Percentiles rank a stretch among this genome's conserved stretches.
These are phyloP conservation scores for Chlamydomonas sp. DNA, from an alignment of 139 green algal genomes.

Conservation along the genomic window DNA sequence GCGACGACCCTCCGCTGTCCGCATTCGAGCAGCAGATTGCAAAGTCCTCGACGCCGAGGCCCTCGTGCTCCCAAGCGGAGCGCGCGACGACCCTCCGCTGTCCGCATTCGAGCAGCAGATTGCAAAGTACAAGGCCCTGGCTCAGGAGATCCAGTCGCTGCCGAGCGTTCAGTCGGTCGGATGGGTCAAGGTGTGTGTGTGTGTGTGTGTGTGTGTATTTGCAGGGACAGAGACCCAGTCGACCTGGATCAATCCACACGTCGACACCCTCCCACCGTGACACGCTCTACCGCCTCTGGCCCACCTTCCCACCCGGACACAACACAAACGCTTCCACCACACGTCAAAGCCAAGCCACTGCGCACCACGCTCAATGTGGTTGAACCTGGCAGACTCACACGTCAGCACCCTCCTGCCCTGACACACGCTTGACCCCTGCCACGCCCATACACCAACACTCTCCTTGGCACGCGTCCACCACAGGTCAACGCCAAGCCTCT, in stretches of 20 bases:
- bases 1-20: slow-evolving; percentile 61
- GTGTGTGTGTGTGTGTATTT: too few relatives aligned
- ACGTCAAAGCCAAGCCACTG: slow-evolving; percentile 78
- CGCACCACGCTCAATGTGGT: slow-evolving; percentile 59
- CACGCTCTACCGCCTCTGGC: too few relatives aligned
- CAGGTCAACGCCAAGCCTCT: slow-evolving; percentile 80
- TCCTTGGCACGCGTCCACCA: too few relatives aligned
- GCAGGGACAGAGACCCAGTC: too few relatives aligned
- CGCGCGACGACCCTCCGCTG: slow-evolving; percentile 59
- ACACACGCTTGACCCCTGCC: too few relatives aligned
- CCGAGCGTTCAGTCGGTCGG: slow-evolving; percentile 51
- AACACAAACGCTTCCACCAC: too few relatives aligned
- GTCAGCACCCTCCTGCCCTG: too few relatives aligned
- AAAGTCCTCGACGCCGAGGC: slow-evolving; percentile 38
- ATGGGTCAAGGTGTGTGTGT: slow-evolving; percentile 73
- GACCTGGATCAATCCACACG: too few relatives aligned
- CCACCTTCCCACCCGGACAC: too few relatives aligned
- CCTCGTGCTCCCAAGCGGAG: slow-evolving; percentile 39
- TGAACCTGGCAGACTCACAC: too few relatives aligned
- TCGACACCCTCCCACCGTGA: too few relatives aligned
- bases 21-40: slow-evolving; percentile 67
- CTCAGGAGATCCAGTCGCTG: slow-evolving; percentile 59
- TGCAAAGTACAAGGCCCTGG: slow-evolving; percentile 53
- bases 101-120: slow-evolving; percentile 70
- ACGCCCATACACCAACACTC: too few relatives aligned